A percentile compares a stretch with the other conserved stretches of the same genome.
These are phyloP conservation scores for Spizellomyces sp. DNA, from an alignment of 192 early-diverging fungal species.

Conservation along the genomic window DNA sequence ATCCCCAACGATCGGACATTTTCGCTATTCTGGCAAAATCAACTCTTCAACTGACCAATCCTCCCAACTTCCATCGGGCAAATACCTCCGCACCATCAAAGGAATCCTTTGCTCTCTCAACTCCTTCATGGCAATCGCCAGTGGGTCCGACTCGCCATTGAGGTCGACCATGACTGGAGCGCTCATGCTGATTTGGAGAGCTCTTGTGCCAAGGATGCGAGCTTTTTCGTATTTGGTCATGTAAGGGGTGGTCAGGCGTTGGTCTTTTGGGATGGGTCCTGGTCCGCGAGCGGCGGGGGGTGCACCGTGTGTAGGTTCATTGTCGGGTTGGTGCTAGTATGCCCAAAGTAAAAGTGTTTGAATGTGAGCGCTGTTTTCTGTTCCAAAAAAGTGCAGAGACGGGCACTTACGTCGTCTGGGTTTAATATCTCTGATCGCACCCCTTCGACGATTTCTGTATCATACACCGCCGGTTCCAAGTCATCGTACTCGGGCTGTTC, in stretches of 20 bases:
- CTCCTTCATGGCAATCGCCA: constrained; percentile 94
- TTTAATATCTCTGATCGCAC: constrained; percentile 28
- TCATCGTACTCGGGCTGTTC: constrained; percentile 33
- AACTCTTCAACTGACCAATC: constrained; percentile 93
- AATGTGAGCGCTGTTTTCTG: not conserved
- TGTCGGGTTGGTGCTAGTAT: not conserved
- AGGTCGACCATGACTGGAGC: constrained; percentile 97
- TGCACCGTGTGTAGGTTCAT: not conserved
- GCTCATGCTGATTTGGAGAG: constrained; percentile 97
- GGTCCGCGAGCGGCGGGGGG: constrained; percentile 14
- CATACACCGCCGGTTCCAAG: constrained; percentile 23
- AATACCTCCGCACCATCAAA: constrained; percentile 85
- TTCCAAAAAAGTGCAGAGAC: not conserved
- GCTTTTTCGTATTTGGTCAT: constrained; percentile 98
- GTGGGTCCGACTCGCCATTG: constrained; percentile 90
- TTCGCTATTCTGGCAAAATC: constrained; percentile 42
- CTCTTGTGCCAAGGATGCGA: constrained; percentile 68
- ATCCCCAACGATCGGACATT: not conserved
- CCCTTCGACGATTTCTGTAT: constrained; percentile 15
- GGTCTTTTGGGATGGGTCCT: constrained; percentile 60
- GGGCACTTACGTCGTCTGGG: constrained; percentile 18
- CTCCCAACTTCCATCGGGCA: constrained; percentile 93
- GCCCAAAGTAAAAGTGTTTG: no score
- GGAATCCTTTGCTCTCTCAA: constrained; percentile 91
- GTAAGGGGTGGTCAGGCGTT: constrained; percentile 93